These are phyloP conservation scores for Mycena polygramma DNA, from an alignment of 768 basidiomycete genomes.

Conservation along the genomic window DNA sequence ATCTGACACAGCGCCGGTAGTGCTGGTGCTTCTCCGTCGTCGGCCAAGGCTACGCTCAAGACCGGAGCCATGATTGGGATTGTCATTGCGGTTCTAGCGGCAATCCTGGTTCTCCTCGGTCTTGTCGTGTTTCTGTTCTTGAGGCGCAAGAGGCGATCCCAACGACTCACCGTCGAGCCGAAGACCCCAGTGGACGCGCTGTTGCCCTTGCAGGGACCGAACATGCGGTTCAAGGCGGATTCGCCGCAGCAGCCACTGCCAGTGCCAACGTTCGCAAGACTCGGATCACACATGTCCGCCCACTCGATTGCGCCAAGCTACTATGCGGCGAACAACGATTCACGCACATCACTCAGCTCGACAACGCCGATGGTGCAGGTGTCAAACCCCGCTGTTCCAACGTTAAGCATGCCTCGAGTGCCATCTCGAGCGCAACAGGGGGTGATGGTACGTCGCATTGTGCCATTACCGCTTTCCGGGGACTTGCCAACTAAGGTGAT, in stretches of 20 bases:
- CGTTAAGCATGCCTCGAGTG: slow-evolving; percentile 28
- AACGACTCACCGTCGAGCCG: slow-evolving; percentile 4
- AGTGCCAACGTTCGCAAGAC: slow-evolving; percentile 31
- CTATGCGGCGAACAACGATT: slow-evolving; percentile 38
- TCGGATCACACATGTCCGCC: slow-evolving; percentile 32
- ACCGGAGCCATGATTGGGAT: slow-evolving; percentile 30
- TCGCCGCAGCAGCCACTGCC: slow-evolving; percentile 36
- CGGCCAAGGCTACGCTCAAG: slow-evolving; percentile 10
- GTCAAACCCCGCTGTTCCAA: slow-evolving; percentile 42
- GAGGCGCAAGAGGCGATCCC: slow-evolving; percentile 43
- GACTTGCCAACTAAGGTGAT: slow-evolving; percentile 21
- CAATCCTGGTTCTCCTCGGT: slow-evolving; percentile 28
- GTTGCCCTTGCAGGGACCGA: slow-evolving; percentile 39
- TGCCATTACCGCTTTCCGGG: slow-evolving; percentile 19
- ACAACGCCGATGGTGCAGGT: slow-evolving; percentile 42
- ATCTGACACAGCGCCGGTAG: background rate
- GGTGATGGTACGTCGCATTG: slow-evolving; percentile 33
- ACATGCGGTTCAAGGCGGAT: slow-evolving; percentile 32
- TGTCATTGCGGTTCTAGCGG: background rate
- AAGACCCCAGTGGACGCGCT: slow-evolving; percentile 40
- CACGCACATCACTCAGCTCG: slow-evolving; percentile 40
- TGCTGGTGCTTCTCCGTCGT: too few species aligned
- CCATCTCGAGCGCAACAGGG: slow-evolving; percentile 32
- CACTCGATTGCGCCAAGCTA: slow-evolving; percentile 58
- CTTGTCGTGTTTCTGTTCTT: slow-evolving; percentile 45